Conservation (phyloP, 1,139 yeast genomes). For the Zygoascus hellenicus region DNA sequence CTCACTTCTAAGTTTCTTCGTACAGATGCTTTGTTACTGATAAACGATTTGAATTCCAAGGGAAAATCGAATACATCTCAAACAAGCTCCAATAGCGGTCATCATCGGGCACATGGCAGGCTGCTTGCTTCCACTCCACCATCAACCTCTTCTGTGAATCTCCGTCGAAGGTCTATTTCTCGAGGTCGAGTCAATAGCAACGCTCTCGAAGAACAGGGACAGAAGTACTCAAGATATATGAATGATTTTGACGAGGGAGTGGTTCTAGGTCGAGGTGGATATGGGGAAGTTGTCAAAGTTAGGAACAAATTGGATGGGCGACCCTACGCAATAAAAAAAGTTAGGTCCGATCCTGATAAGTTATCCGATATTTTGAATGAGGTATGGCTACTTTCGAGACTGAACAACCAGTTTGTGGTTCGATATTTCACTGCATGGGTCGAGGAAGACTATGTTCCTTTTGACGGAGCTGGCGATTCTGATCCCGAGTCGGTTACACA, state of each 20-base stretch:
- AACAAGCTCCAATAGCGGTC: neutral
- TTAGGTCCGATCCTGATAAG: conserved; percentile 74
- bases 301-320: conserved; percentile 90
- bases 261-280: conserved; percentile 89
- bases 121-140: neutral
- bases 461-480: conserved; percentile 14
- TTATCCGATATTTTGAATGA: conserved; percentile 79
- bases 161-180: neutral
- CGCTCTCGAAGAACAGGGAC: neutral
- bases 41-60: neutral
- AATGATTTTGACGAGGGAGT: conserved; percentile 93
- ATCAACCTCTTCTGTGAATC: neutral
- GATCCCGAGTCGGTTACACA: neutral
- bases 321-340: conserved; percentile 88
- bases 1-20: conserved; percentile 78
- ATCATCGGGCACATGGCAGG: neutral
- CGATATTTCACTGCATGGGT: conserved; percentile 97
- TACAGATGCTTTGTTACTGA: conserved; percentile 40
- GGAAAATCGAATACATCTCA: neutral
- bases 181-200: neutral
- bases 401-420: conserved; percentile 93
- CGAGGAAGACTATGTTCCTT: conserved; percentile 51
- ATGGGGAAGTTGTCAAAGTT: conserved; percentile 95
- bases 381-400: conserved; percentile 82
- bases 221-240: conserved; percentile 49